A percentile compares a stretch with the other conserved stretches of the same genome.
Evolutionary conservation across 2,329 filamentous ascomycete species (phyloP).

Genomic region (Gyromitra esculenta): DNA sequence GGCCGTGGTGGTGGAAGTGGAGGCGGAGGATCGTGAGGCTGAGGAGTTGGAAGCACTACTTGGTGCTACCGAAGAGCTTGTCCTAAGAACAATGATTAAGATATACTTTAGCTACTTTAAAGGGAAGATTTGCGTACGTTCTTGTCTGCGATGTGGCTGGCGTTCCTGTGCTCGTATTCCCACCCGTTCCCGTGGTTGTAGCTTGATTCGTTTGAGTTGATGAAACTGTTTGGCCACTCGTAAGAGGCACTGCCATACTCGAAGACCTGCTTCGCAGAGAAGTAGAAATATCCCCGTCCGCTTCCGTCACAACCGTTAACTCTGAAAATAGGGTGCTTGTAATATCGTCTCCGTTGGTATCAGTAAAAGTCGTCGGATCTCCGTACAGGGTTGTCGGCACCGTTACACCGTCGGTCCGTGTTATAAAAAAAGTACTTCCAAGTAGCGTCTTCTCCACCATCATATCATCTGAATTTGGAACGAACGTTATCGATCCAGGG

Average conservation of each 20-base stretch:
- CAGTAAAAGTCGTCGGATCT: slow-evolving; percentile 42
- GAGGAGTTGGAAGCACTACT: background rate
- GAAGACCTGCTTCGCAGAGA: slow-evolving; percentile 31
- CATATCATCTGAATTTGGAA: slow-evolving; percentile 43
- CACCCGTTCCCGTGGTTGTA: slow-evolving; percentile 5
- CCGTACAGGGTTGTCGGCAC: slow-evolving; percentile 47
- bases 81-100: background rate
- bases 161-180: slow-evolving; percentile 11
- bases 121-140: slow-evolving; percentile 1
- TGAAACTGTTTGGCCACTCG: background rate
- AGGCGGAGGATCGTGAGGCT: slow-evolving; percentile 20
- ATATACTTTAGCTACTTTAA: background rate
- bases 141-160: slow-evolving; percentile 1
- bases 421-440: slow-evolving; percentile 40
- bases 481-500: slow-evolving; percentile 41
- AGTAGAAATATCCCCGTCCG: slow-evolving; percentile 31
- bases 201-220: background rate
- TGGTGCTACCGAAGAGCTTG: background rate
- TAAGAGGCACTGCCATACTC: background rate
- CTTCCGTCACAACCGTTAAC: slow-evolving; percentile 43
- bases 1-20: background rate
- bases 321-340: slow-evolving; percentile 46
- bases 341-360: slow-evolving; percentile 36
- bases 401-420: slow-evolving; percentile 26
- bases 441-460: slow-evolving; percentile 38